A percentile compares a stretch with the other conserved stretches of the same genome.
Evolutionary conservation across 2,329 filamentous ascomycete genomes (phyloP).

Genomic region (Plenodomus biglobosus): DNA sequence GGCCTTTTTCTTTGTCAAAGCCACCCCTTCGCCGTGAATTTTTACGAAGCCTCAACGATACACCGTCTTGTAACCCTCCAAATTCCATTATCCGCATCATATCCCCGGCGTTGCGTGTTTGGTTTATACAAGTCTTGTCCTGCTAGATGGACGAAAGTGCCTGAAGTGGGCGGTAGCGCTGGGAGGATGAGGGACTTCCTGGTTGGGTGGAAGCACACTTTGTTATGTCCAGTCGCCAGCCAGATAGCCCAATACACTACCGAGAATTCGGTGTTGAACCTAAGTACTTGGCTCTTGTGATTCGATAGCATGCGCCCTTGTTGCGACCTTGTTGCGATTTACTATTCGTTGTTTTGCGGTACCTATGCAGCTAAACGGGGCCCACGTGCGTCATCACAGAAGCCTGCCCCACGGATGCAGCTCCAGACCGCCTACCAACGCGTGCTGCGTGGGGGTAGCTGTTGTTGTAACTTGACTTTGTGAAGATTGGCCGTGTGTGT

Average conservation of each 20-base stretch:
- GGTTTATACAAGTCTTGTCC: conserved; percentile 27
- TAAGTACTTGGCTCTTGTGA: conserved; percentile 1
- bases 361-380: conserved; percentile 1
- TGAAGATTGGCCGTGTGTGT: conserved; percentile 9
- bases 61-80: conserved; percentile 47
- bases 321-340: too few relatives aligned
- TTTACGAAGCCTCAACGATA: conserved; percentile 45
- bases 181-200: conserved; percentile 14
- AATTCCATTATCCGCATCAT: conserved; percentile 44
- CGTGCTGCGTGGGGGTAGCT: conserved; percentile 17
- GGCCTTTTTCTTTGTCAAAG: conserved; percentile 11
- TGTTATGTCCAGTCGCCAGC: conserved; percentile 18
- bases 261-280: conserved; percentile 20
- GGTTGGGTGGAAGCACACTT: conserved; percentile 14
- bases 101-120: conserved; percentile 45
- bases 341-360: neutral
- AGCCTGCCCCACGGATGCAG: conserved; percentile 4
- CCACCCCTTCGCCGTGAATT: conserved; percentile 36
- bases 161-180: conserved; percentile 3
- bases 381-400: conserved; percentile 18
- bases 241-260: conserved; percentile 31
- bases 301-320: too few relatives aligned
- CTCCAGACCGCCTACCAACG: conserved; percentile 7
- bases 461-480: conserved; percentile 1
- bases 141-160: neutral